phyloP scores from a whole-genome alignment of 1,284 basidiomycete genomes.

The Coriolopsis trogii region DNA sequence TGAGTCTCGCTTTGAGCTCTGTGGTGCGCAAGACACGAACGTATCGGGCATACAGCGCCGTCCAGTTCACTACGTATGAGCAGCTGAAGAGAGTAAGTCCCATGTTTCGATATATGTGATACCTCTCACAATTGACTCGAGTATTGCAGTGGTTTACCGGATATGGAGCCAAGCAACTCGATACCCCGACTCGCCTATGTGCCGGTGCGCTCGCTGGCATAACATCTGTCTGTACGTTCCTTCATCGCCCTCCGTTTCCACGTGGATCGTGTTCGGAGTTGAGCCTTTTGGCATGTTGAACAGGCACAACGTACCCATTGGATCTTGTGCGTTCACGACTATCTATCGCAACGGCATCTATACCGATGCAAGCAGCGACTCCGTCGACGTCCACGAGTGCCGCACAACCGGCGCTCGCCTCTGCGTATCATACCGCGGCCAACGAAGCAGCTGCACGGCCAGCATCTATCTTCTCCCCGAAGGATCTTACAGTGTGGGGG shows the following conservation, averaged over 20 bases:
- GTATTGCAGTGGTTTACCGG: conserved; percentile 65
- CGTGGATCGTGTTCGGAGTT: conserved; percentile 8
- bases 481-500: conserved; percentile 79
- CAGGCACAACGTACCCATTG: conserved; percentile 90
- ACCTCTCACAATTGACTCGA: conserved; percentile 26
- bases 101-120: neutral
- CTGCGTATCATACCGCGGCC: conserved; percentile 59
- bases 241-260: neutral
- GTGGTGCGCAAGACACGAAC: no score
- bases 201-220: conserved; percentile 91
- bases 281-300: neutral
- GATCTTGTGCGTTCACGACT: conserved; percentile 92
- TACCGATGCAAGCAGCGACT: conserved; percentile 40
- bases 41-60: conserved; percentile 55
- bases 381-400: conserved; percentile 23
- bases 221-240: conserved; percentile 60
- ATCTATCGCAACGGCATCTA: conserved; percentile 87
- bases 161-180: conserved; percentile 72
- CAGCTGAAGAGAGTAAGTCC: conserved; percentile 77
- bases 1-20: conserved; percentile 24
- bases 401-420: conserved; percentile 42
- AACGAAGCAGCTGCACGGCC: conserved; percentile 22
- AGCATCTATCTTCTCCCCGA: conserved; percentile 42
- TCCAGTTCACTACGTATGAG: conserved; percentile 94
- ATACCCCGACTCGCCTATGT: conserved; percentile 80